Percentiles rank a stretch among this genome's conserved stretches.
These are phyloP conservation scores for Ceratocystis lukuohia DNA, from an alignment of 2,329 filamentous ascomycete species.

Conservation along the genomic window DNA sequence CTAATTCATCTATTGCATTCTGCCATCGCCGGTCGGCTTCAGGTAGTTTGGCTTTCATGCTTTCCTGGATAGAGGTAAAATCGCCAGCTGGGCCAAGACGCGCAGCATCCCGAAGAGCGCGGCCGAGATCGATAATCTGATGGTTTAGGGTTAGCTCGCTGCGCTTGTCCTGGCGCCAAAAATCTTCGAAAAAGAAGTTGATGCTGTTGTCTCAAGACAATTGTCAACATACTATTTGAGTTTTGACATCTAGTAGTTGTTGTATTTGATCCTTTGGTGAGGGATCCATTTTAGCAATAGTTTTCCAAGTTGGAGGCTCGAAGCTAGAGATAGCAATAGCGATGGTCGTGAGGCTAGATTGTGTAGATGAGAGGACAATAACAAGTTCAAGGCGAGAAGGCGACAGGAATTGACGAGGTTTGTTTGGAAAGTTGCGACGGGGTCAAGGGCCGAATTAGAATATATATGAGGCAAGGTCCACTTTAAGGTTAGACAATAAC, in stretches of 20 bases:
- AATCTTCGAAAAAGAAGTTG: background rate
- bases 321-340: no score
- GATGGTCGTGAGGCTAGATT: no score
- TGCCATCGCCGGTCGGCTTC: slow-evolving; percentile 39
- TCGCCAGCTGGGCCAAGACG: slow-evolving; percentile 18
- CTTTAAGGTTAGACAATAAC: background rate
- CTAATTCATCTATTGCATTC: slow-evolving; percentile 41
- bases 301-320: no score
- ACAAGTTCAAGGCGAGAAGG: background rate
- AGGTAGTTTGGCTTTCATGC: slow-evolving; percentile 31
- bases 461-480: background rate
- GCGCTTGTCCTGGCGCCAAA: no score
- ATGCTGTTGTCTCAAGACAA: background rate
- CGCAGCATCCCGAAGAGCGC: slow-evolving; percentile 16
- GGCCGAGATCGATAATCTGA: slow-evolving; percentile 17
- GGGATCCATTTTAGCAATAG: slow-evolving; percentile 2
- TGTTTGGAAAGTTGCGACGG: background rate
- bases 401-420: background rate
- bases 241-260: slow-evolving; percentile 15
- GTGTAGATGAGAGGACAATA: background rate
- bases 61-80: slow-evolving; percentile 21
- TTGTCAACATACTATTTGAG: slow-evolving; percentile 12
- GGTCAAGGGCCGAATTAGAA: background rate
- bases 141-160: background rate
- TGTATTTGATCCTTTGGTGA: slow-evolving; percentile 9